phyloP scores from a whole-genome alignment of 441 rosid genomes.

The Euphorbia neoarborescens region DNA sequence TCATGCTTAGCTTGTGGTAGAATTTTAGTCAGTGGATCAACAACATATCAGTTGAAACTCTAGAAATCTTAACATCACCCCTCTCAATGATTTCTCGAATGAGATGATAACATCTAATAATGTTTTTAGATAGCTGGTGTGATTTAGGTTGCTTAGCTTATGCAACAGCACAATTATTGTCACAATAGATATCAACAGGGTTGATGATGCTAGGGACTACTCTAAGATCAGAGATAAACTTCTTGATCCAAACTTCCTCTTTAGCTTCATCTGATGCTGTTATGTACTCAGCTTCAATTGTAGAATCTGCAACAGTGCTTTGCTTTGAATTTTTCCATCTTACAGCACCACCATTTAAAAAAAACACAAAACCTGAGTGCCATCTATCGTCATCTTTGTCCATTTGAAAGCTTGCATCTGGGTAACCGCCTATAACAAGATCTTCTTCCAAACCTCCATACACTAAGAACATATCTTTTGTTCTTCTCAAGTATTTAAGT shows the following conservation, averaged over 20 bases:
- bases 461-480: too few species aligned
- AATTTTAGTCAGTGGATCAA: not conserved
- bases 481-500: too few species aligned
- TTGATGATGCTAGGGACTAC: not conserved
- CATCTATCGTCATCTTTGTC: too few species aligned
- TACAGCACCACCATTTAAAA: too few species aligned
- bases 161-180: not conserved
- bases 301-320: too few species aligned
- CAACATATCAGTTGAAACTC: not conserved
- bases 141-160: not conserved
- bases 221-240: not conserved
- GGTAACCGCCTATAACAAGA: too few species aligned
- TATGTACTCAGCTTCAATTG: not conserved
- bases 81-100: not conserved
- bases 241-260: not conserved
- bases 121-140: not conserved
- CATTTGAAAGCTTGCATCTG: too few species aligned
- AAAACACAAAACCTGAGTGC: too few species aligned
- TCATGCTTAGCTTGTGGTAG: not conserved
- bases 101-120: not conserved
- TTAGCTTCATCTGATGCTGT: not conserved
- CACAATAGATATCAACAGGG: not conserved
- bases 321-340: too few species aligned
- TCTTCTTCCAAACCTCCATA: too few species aligned
- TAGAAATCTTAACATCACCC: not conserved